Conservation (phyloP, 306 rosid genomes). For the Trichosanthes cucumerina region DNA sequence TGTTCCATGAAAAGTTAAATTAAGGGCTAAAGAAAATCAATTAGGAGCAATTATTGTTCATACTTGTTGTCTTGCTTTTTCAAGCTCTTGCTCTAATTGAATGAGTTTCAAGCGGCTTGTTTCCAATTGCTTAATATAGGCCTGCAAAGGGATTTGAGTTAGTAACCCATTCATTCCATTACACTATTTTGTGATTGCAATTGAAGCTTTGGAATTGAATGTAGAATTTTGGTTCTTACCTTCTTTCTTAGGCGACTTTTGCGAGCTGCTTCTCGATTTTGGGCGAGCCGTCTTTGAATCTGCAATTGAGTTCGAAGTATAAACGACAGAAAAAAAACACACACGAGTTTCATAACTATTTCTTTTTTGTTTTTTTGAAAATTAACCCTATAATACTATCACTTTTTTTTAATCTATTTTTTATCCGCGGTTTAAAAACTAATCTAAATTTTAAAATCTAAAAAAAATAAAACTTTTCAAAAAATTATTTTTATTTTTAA, state of each 20-base stretch:
- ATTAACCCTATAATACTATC: no score
- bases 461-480: background rate
- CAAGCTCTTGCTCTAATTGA: conserved; percentile 77
- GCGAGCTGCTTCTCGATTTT: conserved; percentile 98
- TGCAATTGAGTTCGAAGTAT: conserved; percentile 21
- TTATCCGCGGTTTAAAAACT: no score
- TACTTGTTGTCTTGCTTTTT: conserved; percentile 65
- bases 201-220: background rate
- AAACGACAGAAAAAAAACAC: no score
- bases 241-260: conserved; percentile 87
- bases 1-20: conserved; percentile 6
- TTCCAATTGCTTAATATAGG: conserved; percentile 86
- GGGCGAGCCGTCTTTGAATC: conserved; percentile 91
- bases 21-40: conserved; percentile 2
- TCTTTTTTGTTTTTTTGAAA: no score
- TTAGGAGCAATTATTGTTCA: conserved; percentile 18
- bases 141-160: conserved; percentile 33
- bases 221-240: conserved; percentile 26
- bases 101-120: conserved; percentile 68
- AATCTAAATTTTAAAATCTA: no score
- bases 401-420: no score
- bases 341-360: no score
- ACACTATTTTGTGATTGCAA: conserved; percentile 3
- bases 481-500: no score
- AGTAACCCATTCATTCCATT: conserved; percentile 13